Percentiles rank a stretch among this genome's conserved stretches.
Evolutionary conservation across 2,329 filamentous ascomycete genomes (phyloP).

Genomic region (Lachnum nothofagi): DNA sequence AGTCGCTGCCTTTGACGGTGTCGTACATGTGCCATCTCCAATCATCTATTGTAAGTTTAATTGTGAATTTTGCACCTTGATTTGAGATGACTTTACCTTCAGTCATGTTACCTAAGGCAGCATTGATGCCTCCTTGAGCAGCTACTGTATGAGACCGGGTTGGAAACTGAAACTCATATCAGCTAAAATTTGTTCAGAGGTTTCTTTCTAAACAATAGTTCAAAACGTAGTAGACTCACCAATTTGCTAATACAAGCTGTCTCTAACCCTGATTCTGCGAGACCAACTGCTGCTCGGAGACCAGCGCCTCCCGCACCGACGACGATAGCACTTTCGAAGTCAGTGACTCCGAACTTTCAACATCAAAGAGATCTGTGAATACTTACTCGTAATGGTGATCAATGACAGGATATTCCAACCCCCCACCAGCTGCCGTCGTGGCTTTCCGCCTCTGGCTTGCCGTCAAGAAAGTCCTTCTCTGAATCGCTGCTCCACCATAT

Average conservation of each 20-base stretch:
- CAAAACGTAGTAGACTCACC: conserved; percentile 9
- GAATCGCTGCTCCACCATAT: not conserved
- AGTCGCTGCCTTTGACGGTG: conserved; percentile 54
- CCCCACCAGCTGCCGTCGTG: conserved; percentile 6
- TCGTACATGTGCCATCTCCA: conserved; percentile 59
- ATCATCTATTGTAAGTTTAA: conserved; percentile 49
- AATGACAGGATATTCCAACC: conserved; percentile 15
- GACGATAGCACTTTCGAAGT: conserved; percentile 21
- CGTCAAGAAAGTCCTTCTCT: conserved; percentile 23
- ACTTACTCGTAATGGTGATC: conserved; percentile 27
- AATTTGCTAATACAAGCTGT: conserved; percentile 61
- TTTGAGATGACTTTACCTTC: conserved; percentile 33
- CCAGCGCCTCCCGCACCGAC: conserved; percentile 58
- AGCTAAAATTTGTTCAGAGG: too few species aligned
- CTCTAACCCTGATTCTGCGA: conserved; percentile 59
- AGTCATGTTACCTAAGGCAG: conserved; percentile 42
- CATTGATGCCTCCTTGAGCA: conserved; percentile 62
- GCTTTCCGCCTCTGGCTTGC: conserved; percentile 13
- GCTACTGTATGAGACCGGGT: conserved; percentile 61
- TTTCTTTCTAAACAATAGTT: too few species aligned
- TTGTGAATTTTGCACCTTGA: not conserved
- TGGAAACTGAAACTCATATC: conserved; percentile 40
- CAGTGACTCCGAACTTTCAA: not conserved
- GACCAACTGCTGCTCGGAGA: conserved; percentile 57
- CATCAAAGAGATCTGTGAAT: not conserved